Evolutionary conservation across 352 stramenopile species (phyloP).

Genomic region (Thraustotheca clavata): DNA sequence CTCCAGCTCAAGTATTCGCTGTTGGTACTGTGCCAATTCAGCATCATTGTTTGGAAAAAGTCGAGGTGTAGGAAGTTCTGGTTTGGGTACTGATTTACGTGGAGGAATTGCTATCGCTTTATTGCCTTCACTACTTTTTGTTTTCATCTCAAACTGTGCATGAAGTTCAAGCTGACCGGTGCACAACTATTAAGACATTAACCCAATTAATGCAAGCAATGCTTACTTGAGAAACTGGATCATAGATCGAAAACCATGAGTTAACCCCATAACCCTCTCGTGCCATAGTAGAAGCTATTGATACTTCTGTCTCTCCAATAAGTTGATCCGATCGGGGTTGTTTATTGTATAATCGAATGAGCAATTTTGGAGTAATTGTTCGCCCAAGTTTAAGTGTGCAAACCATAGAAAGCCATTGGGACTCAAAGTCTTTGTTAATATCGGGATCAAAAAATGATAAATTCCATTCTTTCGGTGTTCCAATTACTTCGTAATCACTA

Average conservation of each 20-base stretch:
- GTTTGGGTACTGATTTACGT: neutral
- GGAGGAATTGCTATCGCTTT: neutral
- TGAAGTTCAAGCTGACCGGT: conserved; percentile 18
- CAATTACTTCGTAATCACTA: conserved; percentile 65
- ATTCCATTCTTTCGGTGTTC: conserved; percentile 47
- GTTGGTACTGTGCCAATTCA: neutral
- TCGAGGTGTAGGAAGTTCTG: neutral
- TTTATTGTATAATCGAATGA: conserved; percentile 52
- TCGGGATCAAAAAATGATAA: conserved; percentile 56
- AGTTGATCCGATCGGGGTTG: conserved; percentile 57
- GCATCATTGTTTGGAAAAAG: neutral
- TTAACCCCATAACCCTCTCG: conserved; percentile 67
- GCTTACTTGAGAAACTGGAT: conserved; percentile 1
- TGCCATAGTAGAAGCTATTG: conserved; percentile 54
- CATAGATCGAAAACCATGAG: conserved; percentile 34
- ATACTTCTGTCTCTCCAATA: conserved; percentile 66
- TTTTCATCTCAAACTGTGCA: conserved; percentile 17
- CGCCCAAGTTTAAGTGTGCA: conserved; percentile 41
- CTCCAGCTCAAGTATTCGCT: conserved; percentile 13
- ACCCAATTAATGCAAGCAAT: neutral
- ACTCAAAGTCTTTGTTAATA: conserved; percentile 38
- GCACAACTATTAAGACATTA: conserved; percentile 11
- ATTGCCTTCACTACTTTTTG: neutral
- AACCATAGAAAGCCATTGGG: conserved; percentile 43
- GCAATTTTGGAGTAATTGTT: conserved; percentile 56